These are phyloP conservation scores for Niveomyces coronatus DNA, from an alignment of 2,329 filamentous ascomycete genomes.

Conservation along the genomic window DNA sequence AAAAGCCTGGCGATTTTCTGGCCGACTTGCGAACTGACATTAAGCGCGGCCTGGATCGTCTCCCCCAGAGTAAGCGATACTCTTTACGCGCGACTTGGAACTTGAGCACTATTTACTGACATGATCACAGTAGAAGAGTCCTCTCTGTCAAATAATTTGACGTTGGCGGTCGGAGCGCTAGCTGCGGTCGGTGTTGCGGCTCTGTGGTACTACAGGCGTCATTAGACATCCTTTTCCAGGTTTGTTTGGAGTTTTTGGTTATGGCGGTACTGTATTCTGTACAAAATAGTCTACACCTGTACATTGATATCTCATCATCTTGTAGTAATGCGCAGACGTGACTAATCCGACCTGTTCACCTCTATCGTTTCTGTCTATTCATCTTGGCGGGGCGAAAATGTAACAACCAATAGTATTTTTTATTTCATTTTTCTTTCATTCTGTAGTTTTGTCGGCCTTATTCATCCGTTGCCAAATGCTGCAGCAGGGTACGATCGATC, in stretches of 20 bases:
- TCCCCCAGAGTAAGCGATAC: slow-evolving; percentile 18
- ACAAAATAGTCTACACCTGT: slow-evolving; percentile 5
- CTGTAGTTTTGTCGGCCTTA: not conserved
- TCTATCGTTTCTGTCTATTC: too few species aligned
- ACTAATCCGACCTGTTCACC: too few species aligned
- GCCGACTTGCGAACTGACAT: slow-evolving; percentile 30
- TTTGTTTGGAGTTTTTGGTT: slow-evolving; percentile 7
- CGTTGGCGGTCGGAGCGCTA: slow-evolving; percentile 24
- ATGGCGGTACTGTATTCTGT: slow-evolving; percentile 4
- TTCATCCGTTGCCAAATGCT: slow-evolving; percentile 39
- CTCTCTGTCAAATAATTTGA: slow-evolving; percentile 19
- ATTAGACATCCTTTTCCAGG: slow-evolving; percentile 7
- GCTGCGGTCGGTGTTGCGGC: slow-evolving; percentile 29
- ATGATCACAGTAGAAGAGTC: slow-evolving; percentile 20
- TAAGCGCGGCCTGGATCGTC: slow-evolving; percentile 23
- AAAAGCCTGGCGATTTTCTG: slow-evolving; percentile 38
- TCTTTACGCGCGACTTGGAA: not conserved
- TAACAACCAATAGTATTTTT: too few species aligned
- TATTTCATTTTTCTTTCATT: not conserved
- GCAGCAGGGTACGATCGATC: slow-evolving; percentile 53
- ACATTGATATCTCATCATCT: too few species aligned
- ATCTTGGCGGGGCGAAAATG: too few species aligned
- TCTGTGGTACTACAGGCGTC: slow-evolving; percentile 26
- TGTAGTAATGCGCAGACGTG: too few species aligned
- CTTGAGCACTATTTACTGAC: too few species aligned